Conservation (phyloP, 2,329 filamentous ascomycete species). For the Fusarium nodosum region DNA sequence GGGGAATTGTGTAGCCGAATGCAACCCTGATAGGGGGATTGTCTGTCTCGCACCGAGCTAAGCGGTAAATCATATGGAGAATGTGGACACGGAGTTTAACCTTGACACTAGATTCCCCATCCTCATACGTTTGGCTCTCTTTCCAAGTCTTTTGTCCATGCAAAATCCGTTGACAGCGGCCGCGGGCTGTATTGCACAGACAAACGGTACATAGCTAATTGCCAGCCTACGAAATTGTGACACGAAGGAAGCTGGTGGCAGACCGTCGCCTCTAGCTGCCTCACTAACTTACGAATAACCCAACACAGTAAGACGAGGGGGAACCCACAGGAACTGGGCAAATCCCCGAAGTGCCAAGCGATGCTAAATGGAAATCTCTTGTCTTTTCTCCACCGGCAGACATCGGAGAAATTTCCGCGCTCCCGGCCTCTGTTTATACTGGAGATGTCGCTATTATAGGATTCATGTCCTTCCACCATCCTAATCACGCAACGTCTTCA, state of each 20-base stretch:
- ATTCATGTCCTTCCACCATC: not conserved
- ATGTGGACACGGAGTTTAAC: not conserved
- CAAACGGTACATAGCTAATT: not conserved
- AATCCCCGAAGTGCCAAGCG: not conserved
- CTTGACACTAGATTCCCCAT: not conserved
- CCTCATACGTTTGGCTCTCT: not conserved
- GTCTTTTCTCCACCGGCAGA: not conserved
- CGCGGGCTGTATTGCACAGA: not conserved
- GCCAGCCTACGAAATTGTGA: not conserved
- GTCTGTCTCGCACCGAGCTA: not conserved
- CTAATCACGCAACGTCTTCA: slow-evolving; percentile 4
- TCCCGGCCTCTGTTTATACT: not conserved
- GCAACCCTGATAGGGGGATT: not conserved
- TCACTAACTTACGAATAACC: slow-evolving; percentile 2
- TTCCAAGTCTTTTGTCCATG: not conserved
- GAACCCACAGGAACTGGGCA: not conserved
- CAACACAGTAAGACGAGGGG: not conserved
- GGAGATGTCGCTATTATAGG: slow-evolving; percentile 1
- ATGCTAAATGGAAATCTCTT: not conserved
- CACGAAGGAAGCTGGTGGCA: not conserved
- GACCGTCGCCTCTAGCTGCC: not conserved
- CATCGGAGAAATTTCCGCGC: not conserved
- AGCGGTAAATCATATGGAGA: not conserved
- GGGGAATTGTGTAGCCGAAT: not conserved
- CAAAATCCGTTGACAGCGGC: slow-evolving; percentile 12